A percentile compares a stretch with the other conserved stretches of the same genome.
Conservation (phyloP, 441 rosid species). For the Manihot esculenta region DNA sequence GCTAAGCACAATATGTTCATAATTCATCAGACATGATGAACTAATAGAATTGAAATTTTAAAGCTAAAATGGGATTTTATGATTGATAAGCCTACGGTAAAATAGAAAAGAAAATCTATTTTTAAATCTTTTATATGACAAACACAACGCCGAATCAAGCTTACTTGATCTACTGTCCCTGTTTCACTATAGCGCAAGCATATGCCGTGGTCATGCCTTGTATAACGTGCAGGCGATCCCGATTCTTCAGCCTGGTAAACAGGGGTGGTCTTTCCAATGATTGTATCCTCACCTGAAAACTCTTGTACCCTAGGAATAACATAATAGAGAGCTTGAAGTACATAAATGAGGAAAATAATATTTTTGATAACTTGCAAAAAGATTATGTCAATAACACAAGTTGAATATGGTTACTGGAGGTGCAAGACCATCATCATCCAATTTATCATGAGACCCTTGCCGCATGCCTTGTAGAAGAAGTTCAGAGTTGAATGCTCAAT, state of each 20-base stretch:
- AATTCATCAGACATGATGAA: background rate
- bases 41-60: background rate
- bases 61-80: background rate
- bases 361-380: background rate
- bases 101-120: background rate
- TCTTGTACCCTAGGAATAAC: conserved; percentile 72
- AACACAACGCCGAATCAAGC: conserved; percentile 9
- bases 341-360: background rate
- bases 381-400: background rate
- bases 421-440: conserved; percentile 99
- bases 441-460: conserved; percentile 96
- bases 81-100: background rate
- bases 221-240: conserved; percentile 76
- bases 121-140: background rate
- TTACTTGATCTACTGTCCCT: conserved; percentile 98
- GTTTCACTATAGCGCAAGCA: conserved; percentile 97
- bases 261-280: conserved; percentile 96
- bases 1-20: background rate
- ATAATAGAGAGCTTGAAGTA: conserved; percentile 18
- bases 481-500: conserved; percentile 21
- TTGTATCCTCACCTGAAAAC: conserved; percentile 97
- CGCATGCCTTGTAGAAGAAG: conserved; percentile 81
- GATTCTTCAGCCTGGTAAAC: conserved; percentile 88
- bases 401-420: conserved; percentile 84
- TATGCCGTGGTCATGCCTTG: conserved; percentile 93